These are phyloP conservation scores for Iris pallida DNA, from an alignment of 116 monocot species.

Conservation along the genomic window DNA sequence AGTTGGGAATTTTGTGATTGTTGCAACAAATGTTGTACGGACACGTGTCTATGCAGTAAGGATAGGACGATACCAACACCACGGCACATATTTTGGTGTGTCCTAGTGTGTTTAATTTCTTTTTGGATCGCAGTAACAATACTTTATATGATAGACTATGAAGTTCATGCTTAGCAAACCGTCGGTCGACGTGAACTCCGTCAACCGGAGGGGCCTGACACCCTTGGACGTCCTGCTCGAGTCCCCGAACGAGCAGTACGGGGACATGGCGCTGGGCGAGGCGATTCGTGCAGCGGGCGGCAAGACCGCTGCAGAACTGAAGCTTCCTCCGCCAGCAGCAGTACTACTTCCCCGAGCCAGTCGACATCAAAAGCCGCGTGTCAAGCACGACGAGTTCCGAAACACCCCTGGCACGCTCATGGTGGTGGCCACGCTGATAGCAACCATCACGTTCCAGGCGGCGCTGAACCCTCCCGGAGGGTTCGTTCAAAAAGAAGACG, in stretches of 20 bases:
- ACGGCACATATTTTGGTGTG: no score
- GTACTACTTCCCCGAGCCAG: background rate
- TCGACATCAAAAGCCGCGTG: background rate
- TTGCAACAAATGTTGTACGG: no score
- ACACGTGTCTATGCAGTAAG: no score
- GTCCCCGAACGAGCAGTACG: conserved; percentile 2
- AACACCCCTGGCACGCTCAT: background rate
- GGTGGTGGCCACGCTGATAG: conserved; percentile 7
- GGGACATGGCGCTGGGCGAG: conserved; percentile 10
- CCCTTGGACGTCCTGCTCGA: conserved; percentile 7
- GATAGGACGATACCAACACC: no score
- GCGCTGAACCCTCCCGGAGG: conserved; percentile 14
- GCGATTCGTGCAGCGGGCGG: conserved; percentile 2
- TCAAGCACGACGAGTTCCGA: background rate
- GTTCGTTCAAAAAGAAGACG: background rate
- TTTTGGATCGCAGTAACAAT: no score
- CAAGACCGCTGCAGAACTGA: background rate
- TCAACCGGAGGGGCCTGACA: background rate
- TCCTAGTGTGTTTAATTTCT: no score
- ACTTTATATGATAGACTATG: background rate
- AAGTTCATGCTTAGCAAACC: background rate
- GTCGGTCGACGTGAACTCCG: background rate
- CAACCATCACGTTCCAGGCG: conserved; percentile 10
- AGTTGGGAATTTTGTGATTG: no score
- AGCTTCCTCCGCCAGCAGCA: background rate